A percentile compares a stretch with the other conserved stretches of the same genome.
Conservation (phyloP, 2,329 filamentous ascomycete genomes). For the Geosmithia flava region DNA sequence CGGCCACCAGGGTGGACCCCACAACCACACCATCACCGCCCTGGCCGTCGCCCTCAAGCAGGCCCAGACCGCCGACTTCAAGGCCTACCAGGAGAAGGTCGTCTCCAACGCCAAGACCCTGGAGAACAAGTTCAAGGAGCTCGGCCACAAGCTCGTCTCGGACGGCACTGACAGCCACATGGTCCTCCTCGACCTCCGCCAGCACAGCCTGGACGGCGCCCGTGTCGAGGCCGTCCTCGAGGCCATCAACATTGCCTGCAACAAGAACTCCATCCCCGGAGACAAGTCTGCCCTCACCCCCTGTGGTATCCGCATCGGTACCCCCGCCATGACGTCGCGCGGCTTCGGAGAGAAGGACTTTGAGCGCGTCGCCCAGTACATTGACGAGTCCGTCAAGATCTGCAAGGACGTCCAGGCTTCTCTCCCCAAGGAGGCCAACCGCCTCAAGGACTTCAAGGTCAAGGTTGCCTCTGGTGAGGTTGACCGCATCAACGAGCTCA, state of each 20-base stretch:
- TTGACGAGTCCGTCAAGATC: conserved; percentile 79
- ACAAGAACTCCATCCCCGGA: conserved; percentile 98
- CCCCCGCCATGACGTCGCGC: conserved; percentile 92
- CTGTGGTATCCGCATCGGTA: conserved; percentile 89
- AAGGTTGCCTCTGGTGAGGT: conserved; percentile 73
- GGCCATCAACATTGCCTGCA: conserved; percentile 97
- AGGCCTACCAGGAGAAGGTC: conserved; percentile 85
- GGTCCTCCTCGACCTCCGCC: conserved; percentile 87
- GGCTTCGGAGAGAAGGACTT: conserved; percentile 92
- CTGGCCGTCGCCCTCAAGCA: conserved; percentile 92
- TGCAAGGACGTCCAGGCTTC: conserved; percentile 75
- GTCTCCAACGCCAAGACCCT: conserved; percentile 88
- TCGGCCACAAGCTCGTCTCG: conserved; percentile 89
- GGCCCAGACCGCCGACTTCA: conserved; percentile 81
- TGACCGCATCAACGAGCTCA: conserved; percentile 69
- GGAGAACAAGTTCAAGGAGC: conserved; percentile 69
- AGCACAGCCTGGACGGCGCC: conserved; percentile 77
- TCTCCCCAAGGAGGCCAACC: conserved; percentile 95
- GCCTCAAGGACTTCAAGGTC: conserved; percentile 98
- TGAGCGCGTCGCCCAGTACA: conserved; percentile 78
- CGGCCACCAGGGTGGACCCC: conserved; percentile 93
- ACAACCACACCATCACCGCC: conserved; percentile 99
- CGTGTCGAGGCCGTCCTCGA: conserved; percentile 93
- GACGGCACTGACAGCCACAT: conserved; percentile 97
- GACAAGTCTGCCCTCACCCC: conserved; percentile 96